phyloP scores from a whole-genome alignment of 495 filamentous ascomycete genomes.

The Podospora comata region DNA sequence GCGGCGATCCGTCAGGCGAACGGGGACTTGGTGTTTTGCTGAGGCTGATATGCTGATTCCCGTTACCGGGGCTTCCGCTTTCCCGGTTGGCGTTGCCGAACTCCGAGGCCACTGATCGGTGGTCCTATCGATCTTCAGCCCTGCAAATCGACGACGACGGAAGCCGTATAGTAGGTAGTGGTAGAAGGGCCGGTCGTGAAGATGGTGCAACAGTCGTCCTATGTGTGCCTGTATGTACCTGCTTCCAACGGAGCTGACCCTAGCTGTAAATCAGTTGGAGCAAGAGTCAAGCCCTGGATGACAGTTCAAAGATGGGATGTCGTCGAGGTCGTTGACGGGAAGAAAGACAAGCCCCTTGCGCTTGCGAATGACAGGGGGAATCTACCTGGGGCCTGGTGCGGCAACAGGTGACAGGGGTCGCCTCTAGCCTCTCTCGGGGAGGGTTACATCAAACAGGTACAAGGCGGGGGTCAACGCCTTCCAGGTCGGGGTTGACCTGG shows the following conservation, averaged over 20 bases:
- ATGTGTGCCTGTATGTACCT: neutral
- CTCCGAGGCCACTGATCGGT: neutral
- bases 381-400: neutral
- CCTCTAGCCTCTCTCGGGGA: neutral
- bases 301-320: neutral
- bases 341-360: neutral
- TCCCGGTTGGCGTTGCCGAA: neutral
- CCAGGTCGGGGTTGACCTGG: neutral
- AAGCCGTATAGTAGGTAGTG: neutral
- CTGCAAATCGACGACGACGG: neutral
- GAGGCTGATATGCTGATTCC: neutral
- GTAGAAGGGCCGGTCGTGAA: neutral
- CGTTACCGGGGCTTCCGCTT: neutral
- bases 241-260: neutral
- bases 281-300: neutral
- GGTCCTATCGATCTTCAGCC: neutral
- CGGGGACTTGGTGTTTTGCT: neutral
- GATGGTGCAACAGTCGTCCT: neutral
- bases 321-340: neutral
- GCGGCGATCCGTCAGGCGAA: conserved; percentile 1
- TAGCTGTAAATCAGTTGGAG: neutral
- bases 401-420: neutral
- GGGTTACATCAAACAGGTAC: neutral
- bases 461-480: neutral
- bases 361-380: neutral